Percentiles rank a stretch among this genome's conserved stretches.
These are phyloP conservation scores for Quercus alba DNA, from an alignment of 306 rosid genomes.

Conservation along the genomic window DNA sequence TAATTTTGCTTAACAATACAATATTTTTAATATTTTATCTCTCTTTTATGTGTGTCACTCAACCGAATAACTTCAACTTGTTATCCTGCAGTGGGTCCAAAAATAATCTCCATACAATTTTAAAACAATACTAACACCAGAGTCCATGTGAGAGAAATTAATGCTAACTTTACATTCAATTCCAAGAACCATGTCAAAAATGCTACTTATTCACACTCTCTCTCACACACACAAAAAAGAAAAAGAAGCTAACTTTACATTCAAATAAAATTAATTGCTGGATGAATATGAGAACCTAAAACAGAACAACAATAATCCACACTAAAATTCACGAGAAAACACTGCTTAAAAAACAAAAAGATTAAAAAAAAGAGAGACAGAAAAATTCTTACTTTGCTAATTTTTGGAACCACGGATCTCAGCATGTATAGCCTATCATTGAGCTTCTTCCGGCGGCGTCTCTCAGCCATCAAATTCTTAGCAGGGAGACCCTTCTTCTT, in stretches of 20 bases:
- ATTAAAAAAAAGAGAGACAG: not conserved
- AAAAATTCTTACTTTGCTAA: slow-evolving; percentile 73
- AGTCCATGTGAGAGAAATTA: not conserved
- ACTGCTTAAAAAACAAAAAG: not conserved
- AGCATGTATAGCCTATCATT: slow-evolving; percentile 95
- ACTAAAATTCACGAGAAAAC: not conserved
- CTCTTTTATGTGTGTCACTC: not conserved
- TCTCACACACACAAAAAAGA: not conserved
- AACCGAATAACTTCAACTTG: not conserved
- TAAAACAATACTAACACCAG: not conserved
- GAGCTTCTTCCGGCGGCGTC: slow-evolving; percentile 96
- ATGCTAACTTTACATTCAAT: not conserved
- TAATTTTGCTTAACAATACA: not conserved
- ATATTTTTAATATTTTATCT: not conserved
- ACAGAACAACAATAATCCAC: not conserved
- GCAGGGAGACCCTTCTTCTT: slow-evolving; percentile 96
- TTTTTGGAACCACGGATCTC: slow-evolving; percentile 96
- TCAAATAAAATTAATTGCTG: not conserved
- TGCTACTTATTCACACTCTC: not conserved
- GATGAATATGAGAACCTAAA: not conserved
- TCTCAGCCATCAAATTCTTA: slow-evolving; percentile 95
- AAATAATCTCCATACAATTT: not conserved
- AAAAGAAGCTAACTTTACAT: not conserved
- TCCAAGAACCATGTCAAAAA: not conserved
- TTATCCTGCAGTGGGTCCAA: not conserved